Evolutionary conservation across 768 basidiomycete species (phyloP).

Genomic region (Coprinopsis strossmayeri): DNA sequence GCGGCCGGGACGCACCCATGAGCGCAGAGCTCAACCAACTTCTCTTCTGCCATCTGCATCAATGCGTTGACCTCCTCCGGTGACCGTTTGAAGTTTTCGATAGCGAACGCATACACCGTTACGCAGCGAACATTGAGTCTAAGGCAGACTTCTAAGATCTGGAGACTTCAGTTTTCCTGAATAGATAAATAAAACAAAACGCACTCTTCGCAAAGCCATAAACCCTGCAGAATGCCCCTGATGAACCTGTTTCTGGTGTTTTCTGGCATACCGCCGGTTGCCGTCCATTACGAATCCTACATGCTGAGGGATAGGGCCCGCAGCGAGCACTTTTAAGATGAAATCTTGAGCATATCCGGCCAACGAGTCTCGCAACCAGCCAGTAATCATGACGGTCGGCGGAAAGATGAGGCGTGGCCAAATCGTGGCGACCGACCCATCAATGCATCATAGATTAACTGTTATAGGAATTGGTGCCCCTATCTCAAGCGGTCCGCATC

Average conservation of each 20-base stretch:
- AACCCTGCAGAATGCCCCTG: constrained; percentile 88
- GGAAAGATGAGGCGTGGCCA: no score
- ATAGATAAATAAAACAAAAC: no score
- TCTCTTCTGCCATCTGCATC: constrained; percentile 78
- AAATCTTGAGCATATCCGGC: constrained; percentile 28
- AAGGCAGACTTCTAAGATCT: constrained; percentile 86
- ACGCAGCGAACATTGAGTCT: constrained; percentile 76
- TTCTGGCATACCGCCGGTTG: constrained; percentile 84
- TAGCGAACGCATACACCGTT: constrained; percentile 94
- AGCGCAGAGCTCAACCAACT: constrained; percentile 69
- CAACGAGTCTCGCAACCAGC: background rate
- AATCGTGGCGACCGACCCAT: no score
- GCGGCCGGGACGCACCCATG: constrained; percentile 59
- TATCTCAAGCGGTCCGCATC: no score
- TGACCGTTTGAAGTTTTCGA: constrained; percentile 92
- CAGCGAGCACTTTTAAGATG: constrained; percentile 60
- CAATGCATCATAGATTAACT: no score
- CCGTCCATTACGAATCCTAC: constrained; percentile 98
- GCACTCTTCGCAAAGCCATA: constrained; percentile 66
- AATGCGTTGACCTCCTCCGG: constrained; percentile 81
- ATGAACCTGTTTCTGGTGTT: constrained; percentile 52
- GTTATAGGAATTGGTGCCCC: no score
- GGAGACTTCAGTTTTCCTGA: background rate
- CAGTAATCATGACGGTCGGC: background rate
- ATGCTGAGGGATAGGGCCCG: constrained; percentile 85